Evolutionary conservation across 805 yeast genomes (phyloP).

Genomic region (Ogataea kodamae): DNA sequence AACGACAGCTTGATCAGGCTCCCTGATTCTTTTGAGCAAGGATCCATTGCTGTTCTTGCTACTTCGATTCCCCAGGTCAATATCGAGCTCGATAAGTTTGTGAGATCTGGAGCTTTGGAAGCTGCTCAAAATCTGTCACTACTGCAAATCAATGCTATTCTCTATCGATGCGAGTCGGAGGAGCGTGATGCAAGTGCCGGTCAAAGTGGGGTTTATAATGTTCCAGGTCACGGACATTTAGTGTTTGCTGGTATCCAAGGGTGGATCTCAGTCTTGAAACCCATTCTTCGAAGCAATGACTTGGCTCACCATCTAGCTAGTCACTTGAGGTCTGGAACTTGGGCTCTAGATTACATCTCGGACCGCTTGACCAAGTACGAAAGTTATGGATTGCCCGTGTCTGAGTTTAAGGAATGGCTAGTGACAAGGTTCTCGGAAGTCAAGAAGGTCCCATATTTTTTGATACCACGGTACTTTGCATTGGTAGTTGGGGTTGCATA

Average conservation of each 20-base stretch:
- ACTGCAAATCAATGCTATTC: slow-evolving; percentile 67
- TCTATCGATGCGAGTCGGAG: slow-evolving; percentile 81
- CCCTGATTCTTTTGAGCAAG: slow-evolving; percentile 74
- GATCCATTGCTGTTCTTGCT: slow-evolving; percentile 81
- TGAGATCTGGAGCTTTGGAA: slow-evolving; percentile 72
- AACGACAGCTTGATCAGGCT: slow-evolving; percentile 49
- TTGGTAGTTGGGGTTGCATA: slow-evolving; percentile 78
- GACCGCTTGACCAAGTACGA: slow-evolving; percentile 57
- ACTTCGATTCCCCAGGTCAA: slow-evolving; percentile 70
- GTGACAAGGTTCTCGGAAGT: slow-evolving; percentile 58
- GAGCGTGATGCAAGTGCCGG: slow-evolving; percentile 81
- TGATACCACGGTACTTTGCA: slow-evolving; percentile 85
- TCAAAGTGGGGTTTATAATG: slow-evolving; percentile 62
- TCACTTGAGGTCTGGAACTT: slow-evolving; percentile 75
- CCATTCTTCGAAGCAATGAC: slow-evolving; percentile 64
- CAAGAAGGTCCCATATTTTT: slow-evolving; percentile 66
- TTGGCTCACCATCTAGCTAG: slow-evolving; percentile 80
- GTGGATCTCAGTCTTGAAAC: slow-evolving; percentile 69
- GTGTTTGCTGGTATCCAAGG: slow-evolving; percentile 93
- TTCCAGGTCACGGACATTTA: slow-evolving; percentile 71
- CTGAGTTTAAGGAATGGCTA: slow-evolving; percentile 67
- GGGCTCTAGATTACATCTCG: slow-evolving; percentile 83
- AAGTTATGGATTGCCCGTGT: slow-evolving; percentile 42
- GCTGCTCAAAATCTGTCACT: slow-evolving; percentile 62
- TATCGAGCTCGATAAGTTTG: slow-evolving; percentile 56